Conservation (phyloP, 345 rosid species). For the Adansonia digitata region DNA sequence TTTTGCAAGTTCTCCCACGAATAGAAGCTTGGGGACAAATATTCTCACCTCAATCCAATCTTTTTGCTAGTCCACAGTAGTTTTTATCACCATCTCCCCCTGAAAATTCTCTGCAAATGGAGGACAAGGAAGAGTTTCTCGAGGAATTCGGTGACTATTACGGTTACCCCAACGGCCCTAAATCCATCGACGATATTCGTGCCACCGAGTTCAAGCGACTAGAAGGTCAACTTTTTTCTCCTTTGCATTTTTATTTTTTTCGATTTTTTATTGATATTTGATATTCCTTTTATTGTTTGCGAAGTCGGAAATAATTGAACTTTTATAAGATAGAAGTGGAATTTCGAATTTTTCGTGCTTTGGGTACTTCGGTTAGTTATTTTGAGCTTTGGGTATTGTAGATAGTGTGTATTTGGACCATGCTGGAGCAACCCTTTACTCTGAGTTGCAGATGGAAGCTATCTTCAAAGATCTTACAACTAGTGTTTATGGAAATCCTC, state of each 20-base stretch:
- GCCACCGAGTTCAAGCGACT: conserved; percentile 80
- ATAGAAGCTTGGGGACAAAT: too few species aligned
- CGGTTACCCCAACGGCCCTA: conserved; percentile 79
- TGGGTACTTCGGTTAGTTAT: background rate
- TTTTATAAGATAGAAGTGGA: background rate
- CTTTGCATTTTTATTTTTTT: background rate
- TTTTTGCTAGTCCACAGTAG: background rate
- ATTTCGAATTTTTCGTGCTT: background rate
- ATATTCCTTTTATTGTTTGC: conserved; percentile 1
- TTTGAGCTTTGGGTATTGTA: conserved; percentile 28
- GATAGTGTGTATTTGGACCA: conserved; percentile 87
- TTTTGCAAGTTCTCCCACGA: background rate
- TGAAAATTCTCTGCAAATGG: conserved; percentile 1
- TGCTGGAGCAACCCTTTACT: conserved; percentile 94
- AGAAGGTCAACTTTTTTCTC: conserved; percentile 20
- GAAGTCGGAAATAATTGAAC: background rate
- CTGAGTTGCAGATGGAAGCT: conserved; percentile 88
- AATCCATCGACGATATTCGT: conserved; percentile 65
- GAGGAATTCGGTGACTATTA: conserved; percentile 61
- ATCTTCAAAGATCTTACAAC: conserved; percentile 56
- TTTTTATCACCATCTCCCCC: background rate
- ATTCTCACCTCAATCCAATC: background rate
- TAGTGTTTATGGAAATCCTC: conserved; percentile 87
- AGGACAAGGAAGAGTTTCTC: conserved; percentile 54
- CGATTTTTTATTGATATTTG: background rate